Evolutionary conservation across 805 yeast species (phyloP).

Genomic region (Metschnikowia baotianmanensis): DNA sequence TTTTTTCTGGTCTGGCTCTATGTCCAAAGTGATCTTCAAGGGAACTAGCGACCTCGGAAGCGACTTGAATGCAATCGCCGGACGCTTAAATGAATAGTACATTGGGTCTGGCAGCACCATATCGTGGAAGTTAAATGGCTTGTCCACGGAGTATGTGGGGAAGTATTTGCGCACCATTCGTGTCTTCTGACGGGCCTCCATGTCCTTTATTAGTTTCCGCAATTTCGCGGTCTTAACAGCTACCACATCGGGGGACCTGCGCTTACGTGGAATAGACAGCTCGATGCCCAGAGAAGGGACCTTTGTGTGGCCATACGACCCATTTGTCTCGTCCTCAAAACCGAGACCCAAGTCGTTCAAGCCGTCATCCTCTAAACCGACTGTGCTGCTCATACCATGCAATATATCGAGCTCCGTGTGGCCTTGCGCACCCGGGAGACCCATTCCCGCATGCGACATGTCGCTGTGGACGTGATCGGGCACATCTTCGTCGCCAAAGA

Average conservation of each 20-base stretch:
- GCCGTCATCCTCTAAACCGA: constrained; percentile 21
- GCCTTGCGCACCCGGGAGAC: constrained; percentile 2
- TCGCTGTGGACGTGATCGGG: constrained; percentile 21
- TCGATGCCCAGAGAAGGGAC: background rate
- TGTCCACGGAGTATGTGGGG: constrained; percentile 59
- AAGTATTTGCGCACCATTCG: constrained; percentile 47
- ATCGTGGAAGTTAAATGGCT: constrained; percentile 61
- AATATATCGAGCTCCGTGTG: constrained; percentile 17
- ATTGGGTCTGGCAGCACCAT: constrained; percentile 63
- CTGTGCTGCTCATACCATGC: constrained; percentile 13
- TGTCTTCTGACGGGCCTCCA: constrained; percentile 29
- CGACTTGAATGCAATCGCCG: constrained; percentile 37
- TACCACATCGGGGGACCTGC: constrained; percentile 19
- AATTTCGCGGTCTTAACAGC: constrained; percentile 29
- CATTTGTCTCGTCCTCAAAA: constrained; percentile 23
- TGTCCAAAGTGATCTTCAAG: constrained; percentile 55
- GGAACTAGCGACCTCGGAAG: constrained; percentile 53
- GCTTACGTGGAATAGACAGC: constrained; percentile 6
- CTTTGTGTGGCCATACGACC: background rate
- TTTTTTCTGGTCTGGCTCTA: constrained; percentile 59
- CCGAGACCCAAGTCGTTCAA: constrained; percentile 20
- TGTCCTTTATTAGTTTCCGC: constrained; percentile 23
- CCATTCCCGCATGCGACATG: background rate
- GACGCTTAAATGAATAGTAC: constrained; percentile 51
- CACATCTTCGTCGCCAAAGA: constrained; percentile 31